Evolutionary conservation across 2,329 filamentous ascomycete genomes (phyloP), one percentile per base, ranked within the genome.

Genomic region (Phialophora chinensis): DNA sequence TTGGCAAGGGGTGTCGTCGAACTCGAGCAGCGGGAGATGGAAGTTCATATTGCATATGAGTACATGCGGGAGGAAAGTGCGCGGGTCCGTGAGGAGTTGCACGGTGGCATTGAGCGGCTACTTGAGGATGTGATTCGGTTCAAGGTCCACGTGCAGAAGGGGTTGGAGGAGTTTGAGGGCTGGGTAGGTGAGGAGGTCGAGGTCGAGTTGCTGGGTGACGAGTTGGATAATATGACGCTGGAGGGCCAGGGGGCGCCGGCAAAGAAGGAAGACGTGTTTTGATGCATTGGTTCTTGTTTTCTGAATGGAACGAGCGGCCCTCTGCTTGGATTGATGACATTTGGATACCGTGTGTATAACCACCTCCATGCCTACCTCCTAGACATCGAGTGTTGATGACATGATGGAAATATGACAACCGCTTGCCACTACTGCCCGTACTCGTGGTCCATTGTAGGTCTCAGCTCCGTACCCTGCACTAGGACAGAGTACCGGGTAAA

Each of bases 61-160:
- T 60, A 54, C 31, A 71, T 74, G 71, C 69, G 67, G 62, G 65
- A 72, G 54, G 70, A 74, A 58, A 69, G 73, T 25, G 70, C 69
- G 20, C 38, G 71, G 29, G 71, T 98, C 27, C 88, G 95, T n/a
- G 95, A 99, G 78, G 93, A 98, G 77, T 84, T 99, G n/a, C 95
- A 99, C 78, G 97, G 93, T 0, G 93, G 97, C 77, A 92, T 97
- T 74, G 95, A 97, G 81, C 90, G 89, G 73, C 96, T 98, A 87
- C 82, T 99, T 67, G 96, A 97, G 80, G 93, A 98, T 76, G 91
- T 97, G 69, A 96, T 98, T 82, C 93, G 96, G 75, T 98, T 99
- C 87, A 99, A 99, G 82, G 91, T 99, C 71, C 93, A 98, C 75
- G 85, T 99, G 60, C 95, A 99, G 79, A 93, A 93, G 81, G 90